Percentiles rank a stretch among this genome's conserved stretches.
Evolutionary conservation across 2,329 filamentous ascomycete genomes (phyloP).

Genomic region (Fusarium buharicum): DNA sequence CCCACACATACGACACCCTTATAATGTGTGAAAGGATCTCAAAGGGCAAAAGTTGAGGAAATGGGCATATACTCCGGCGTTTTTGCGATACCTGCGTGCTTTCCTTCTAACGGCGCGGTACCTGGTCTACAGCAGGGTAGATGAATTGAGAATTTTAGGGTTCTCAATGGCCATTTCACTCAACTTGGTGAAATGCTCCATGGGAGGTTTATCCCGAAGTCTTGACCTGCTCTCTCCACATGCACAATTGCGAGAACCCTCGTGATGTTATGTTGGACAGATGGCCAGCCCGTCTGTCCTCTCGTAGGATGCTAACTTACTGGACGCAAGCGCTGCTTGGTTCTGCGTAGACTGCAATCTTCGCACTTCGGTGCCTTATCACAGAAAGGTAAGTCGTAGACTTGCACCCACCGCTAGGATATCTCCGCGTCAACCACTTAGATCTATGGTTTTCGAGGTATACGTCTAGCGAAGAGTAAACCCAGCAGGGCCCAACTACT

Average conservation of each 20-base stretch:
- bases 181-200: conserved; percentile 74
- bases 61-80: conserved; percentile 56
- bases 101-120: conserved; percentile 45
- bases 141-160: conserved; percentile 57
- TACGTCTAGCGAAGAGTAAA: conserved; percentile 90
- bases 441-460: conserved; percentile 86
- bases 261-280: conserved; percentile 30
- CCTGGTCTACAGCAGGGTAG: conserved; percentile 53
- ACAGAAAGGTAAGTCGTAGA: conserved; percentile 40
- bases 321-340: conserved; percentile 12
- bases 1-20: conserved; percentile 22
- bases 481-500: conserved; percentile 55
- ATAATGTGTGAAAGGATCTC: conserved; percentile 24
- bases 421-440: conserved; percentile 85
- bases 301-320: conserved; percentile 35
- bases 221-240: conserved; percentile 44
- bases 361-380: conserved; percentile 18
- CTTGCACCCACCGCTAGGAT: conserved; percentile 71
- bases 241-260: conserved; percentile 31
- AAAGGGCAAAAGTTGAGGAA: conserved; percentile 46
- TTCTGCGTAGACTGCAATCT: conserved; percentile 33
- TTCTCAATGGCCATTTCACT: conserved; percentile 80
- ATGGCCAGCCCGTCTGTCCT: conserved; percentile 9
- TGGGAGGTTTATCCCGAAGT: conserved; percentile 80
- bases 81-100: conserved; percentile 48